A percentile compares a stretch with the other conserved stretches of the same genome.
phyloP scores from a whole-genome alignment of 225 moss, liverwort and hornwort genomes.

The Lunularia cruciata region DNA sequence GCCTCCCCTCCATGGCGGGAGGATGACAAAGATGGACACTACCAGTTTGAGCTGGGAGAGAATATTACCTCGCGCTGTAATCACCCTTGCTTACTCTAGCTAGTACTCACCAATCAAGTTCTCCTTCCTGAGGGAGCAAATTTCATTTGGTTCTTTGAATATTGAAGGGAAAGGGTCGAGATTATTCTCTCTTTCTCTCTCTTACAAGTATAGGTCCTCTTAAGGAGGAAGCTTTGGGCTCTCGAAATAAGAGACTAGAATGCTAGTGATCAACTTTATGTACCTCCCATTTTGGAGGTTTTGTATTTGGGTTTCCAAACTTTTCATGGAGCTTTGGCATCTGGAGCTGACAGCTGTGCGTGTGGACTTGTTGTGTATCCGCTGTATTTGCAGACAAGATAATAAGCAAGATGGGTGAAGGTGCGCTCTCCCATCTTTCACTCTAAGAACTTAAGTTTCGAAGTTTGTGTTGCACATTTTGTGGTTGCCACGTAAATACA shows the following conservation, averaged over 20 bases:
- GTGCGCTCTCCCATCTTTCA: constrained; percentile 38
- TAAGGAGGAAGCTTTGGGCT: constrained; percentile 13
- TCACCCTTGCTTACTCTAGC: constrained; percentile 54
- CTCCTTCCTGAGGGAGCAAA: constrained; percentile 33
- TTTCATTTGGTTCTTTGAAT: constrained; percentile 38
- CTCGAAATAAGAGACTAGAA: constrained; percentile 10
- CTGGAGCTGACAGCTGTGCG: constrained; percentile 57
- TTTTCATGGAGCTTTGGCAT: constrained; percentile 32
- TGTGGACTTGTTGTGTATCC: constrained; percentile 53
- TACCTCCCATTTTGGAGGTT: constrained; percentile 16
- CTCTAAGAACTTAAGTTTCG: constrained; percentile 10
- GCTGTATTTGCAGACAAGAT: constrained; percentile 95
- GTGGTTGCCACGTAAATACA: no score
- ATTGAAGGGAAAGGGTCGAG: constrained; percentile 23
- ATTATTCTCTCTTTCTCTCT: constrained; percentile 3
- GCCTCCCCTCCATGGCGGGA: constrained; percentile 67
- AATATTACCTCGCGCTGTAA: constrained; percentile 72
- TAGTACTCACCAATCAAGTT: constrained; percentile 42
- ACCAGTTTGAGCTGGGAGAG: constrained; percentile 68
- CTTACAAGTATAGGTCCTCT: constrained; percentile 10
- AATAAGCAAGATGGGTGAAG: constrained; percentile 99
- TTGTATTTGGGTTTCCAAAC: constrained; percentile 36
- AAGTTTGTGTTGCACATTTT: no score
- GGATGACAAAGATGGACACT: constrained; percentile 71
- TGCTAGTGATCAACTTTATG: constrained; percentile 18